These are phyloP conservation scores for Elongisporangium prolatum DNA, from an alignment of 352 stramenopile genomes.

Conservation along the genomic window DNA sequence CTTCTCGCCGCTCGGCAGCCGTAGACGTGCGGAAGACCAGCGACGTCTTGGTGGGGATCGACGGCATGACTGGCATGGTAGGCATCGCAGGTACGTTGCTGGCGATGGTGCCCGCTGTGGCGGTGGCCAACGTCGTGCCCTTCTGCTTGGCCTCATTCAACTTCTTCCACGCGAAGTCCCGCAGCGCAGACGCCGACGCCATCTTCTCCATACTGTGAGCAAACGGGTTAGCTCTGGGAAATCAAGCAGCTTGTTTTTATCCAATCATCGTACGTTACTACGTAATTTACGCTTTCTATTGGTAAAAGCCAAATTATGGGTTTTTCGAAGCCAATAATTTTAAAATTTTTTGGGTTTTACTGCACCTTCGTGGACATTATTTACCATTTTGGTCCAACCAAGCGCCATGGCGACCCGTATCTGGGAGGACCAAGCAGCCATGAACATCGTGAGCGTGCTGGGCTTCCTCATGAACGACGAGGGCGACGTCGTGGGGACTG, in stretches of 20 bases:
- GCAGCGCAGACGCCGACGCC: constrained; percentile 61
- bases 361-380: background rate
- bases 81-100: constrained; percentile 37
- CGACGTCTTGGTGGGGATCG: constrained; percentile 23
- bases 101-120: constrained; percentile 40
- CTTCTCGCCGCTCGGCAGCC: constrained; percentile 9
- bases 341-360: constrained; percentile 9
- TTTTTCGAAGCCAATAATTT: background rate
- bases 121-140: constrained; percentile 50
- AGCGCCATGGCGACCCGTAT: constrained; percentile 56
- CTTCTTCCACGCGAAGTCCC: constrained; percentile 75
- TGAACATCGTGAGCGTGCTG: constrained; percentile 79
- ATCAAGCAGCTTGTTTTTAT: background rate
- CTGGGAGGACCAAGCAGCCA: constrained; percentile 71
- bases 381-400: background rate
- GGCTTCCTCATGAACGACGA: constrained; percentile 82
- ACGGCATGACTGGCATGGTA: constrained; percentile 12
- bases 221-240: background rate
- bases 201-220: constrained; percentile 48
- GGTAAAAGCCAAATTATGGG: constrained; percentile 4
- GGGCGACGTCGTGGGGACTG: constrained; percentile 60
- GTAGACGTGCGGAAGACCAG: constrained; percentile 36
- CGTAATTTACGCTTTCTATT: background rate
- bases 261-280: background rate
- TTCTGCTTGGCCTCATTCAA: constrained; percentile 61